phyloP scores from a whole-genome alignment of 306 rosid species.

The Lagenaria siceraria region DNA sequence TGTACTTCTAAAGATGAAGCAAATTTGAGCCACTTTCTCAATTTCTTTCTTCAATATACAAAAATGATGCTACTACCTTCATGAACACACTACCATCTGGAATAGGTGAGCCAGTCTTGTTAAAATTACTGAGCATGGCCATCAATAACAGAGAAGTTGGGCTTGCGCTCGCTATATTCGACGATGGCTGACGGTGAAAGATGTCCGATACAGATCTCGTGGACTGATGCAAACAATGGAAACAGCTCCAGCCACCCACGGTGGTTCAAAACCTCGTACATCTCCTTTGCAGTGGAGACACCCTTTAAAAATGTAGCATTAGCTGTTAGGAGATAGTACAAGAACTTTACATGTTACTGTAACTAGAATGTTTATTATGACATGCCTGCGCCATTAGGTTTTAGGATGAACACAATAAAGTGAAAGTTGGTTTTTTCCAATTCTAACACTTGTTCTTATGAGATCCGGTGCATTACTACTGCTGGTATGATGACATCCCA shows the following conservation, averaged over 20 bases:
- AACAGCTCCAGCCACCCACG: slow-evolving; percentile 77
- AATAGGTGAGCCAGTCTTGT: slow-evolving; percentile 4
- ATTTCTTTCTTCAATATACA: background rate
- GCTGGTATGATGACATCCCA: background rate
- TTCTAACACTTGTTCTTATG: background rate
- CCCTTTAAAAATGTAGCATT: slow-evolving; percentile 40
- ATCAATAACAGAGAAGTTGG: slow-evolving; percentile 22
- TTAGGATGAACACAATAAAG: background rate
- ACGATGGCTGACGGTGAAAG: slow-evolving; percentile 91
- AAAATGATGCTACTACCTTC: background rate
- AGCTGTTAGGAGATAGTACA: background rate
- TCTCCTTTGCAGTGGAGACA: slow-evolving; percentile 79
- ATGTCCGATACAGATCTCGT: slow-evolving; percentile 62
- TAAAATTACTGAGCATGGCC: slow-evolving; percentile 1
- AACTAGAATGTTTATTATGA: background rate
- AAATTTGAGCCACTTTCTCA: background rate
- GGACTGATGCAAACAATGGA: slow-evolving; percentile 75
- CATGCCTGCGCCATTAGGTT: background rate
- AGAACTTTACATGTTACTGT: background rate
- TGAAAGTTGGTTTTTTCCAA: background rate
- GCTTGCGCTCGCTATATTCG: slow-evolving; percentile 32
- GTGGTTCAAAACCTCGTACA: slow-evolving; percentile 62
- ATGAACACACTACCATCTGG: background rate
- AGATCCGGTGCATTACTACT: background rate
- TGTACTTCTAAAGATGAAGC: background rate